phyloP scores from a whole-genome alignment of 495 filamentous ascomycete species.

The Neurospora africana region DNA sequence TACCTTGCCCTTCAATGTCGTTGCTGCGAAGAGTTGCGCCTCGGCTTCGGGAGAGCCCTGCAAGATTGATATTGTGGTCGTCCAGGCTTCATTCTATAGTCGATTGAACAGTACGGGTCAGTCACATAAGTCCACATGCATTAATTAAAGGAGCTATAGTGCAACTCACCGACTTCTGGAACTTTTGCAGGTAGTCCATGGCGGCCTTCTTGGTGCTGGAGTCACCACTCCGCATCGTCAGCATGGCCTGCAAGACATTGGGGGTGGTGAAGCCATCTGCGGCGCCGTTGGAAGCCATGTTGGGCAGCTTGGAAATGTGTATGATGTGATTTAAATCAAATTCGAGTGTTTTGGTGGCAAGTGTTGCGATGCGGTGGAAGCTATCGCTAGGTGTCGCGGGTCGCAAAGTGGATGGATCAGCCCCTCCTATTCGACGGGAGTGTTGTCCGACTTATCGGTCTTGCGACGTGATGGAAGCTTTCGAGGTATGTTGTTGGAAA shows the following conservation, averaged over 20 bases:
- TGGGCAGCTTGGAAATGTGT: slow-evolving; percentile 5
- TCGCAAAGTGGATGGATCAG: slow-evolving; percentile 5
- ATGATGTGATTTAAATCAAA: background rate
- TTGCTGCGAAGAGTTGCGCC: slow-evolving; percentile 90
- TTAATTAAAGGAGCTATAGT: slow-evolving; percentile 5
- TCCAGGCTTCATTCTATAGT: slow-evolving; percentile 76
- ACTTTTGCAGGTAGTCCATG: slow-evolving; percentile 81
- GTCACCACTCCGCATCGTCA: slow-evolving; percentile 82
- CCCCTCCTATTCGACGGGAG: slow-evolving; percentile 8
- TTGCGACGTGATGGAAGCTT: background rate
- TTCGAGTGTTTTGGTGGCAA: background rate
- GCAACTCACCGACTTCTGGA: slow-evolving; percentile 90
- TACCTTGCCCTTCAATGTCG: slow-evolving; percentile 97
- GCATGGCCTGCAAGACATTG: slow-evolving; percentile 69
- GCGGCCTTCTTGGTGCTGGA: slow-evolving; percentile 78
- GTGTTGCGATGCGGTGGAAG: slow-evolving; percentile 3
- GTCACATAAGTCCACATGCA: too few relatives aligned
- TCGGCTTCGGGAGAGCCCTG: slow-evolving; percentile 67
- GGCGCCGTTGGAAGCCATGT: slow-evolving; percentile 60
- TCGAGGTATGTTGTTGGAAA: background rate
- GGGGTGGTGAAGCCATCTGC: slow-evolving; percentile 63
- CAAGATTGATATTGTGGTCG: slow-evolving; percentile 70
- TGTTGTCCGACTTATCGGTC: background rate
- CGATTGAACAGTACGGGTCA: background rate
- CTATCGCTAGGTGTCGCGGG: background rate